Evolutionary conservation across 2,329 filamentous ascomycete genomes (phyloP), one percentile per base, ranked within the genome.

Genomic region (Diaporthe sp.): DNA sequence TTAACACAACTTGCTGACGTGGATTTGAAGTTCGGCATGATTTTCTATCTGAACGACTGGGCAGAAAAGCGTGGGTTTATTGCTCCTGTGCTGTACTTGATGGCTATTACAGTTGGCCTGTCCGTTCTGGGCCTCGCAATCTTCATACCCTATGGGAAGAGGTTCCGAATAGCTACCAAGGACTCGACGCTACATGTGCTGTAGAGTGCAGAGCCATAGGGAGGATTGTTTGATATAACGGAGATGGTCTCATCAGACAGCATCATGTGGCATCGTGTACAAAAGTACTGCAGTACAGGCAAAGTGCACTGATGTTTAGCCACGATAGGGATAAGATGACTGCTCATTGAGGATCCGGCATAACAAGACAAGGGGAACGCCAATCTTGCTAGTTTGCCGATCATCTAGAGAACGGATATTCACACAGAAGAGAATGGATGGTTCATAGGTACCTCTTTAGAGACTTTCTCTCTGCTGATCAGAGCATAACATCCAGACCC

Each of bases 21-120:
- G 9, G 44, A 28, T 55, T 28, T 44, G 31, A 31, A 82, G 82
- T 82, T 83, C 62, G 81, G 79, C 1, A 81, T 82, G 80, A 79
- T 81, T 10, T 82, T 80, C 74, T 82, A 76, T 68, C 80, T 78
- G 76, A 82, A 81, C 59, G 77, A 81, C 75, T 81, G 79, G 81
- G 78, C 78, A 0, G 49, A 67, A 34, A 8, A 34, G 4, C 75
- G 77, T 10, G 81, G 80, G 2, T 82, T 79, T 46, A 73, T 82
- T n/a, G 74, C 71, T 6, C 82, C 81, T 0, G 69, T 82, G 0
- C 55, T 82, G 13, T 76, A 78, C 44, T 72, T 82, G 31, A 82
- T 82, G 80, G 80, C 77, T 4, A 72, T 81, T 25, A 81, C 79
- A 3, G 78, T 79, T 17, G 80, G 79, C 10, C 77, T 80, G 46